Evolutionary conservation across 495 filamentous ascomycete genomes (phyloP).

Genomic region (Cladorrhinum samala): DNA sequence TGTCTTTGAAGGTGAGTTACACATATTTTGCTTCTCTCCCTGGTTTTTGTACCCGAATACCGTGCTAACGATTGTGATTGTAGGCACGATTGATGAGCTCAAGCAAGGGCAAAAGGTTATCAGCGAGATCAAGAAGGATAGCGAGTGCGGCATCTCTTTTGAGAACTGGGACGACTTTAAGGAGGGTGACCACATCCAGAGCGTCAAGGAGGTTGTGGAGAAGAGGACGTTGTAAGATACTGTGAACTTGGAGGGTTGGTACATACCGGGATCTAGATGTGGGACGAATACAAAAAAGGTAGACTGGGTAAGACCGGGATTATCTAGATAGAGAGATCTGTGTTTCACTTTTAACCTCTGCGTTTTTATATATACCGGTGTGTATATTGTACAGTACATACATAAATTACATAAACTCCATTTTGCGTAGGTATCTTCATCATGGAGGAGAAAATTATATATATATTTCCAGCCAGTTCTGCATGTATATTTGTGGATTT

Average conservation of each 20-base stretch:
- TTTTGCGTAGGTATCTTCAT: too few relatives aligned
- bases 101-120: slow-evolving; percentile 93
- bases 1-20: slow-evolving; percentile 70
- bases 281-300: too few relatives aligned
- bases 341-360: neutral
- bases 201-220: slow-evolving; percentile 71
- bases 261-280: too few relatives aligned
- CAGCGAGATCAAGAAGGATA: slow-evolving; percentile 79
- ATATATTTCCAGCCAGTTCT: neutral
- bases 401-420: neutral
- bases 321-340: neutral
- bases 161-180: slow-evolving; percentile 69
- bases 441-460: too few relatives aligned
- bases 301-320: neutral
- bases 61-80: slow-evolving; percentile 10
- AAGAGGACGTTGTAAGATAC: slow-evolving; percentile 58
- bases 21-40: neutral
- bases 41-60: slow-evolving; percentile 2
- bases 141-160: slow-evolving; percentile 88
- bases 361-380: neutral
- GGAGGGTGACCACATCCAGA: slow-evolving; percentile 78
- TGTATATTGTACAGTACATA: neutral
- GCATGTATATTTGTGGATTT: neutral
- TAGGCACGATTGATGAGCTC: slow-evolving; percentile 70
- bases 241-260: too few relatives aligned